phyloP scores from a whole-genome alignment of 2,329 filamentous ascomycete species.

The Aspergillaceae sp. region DNA sequence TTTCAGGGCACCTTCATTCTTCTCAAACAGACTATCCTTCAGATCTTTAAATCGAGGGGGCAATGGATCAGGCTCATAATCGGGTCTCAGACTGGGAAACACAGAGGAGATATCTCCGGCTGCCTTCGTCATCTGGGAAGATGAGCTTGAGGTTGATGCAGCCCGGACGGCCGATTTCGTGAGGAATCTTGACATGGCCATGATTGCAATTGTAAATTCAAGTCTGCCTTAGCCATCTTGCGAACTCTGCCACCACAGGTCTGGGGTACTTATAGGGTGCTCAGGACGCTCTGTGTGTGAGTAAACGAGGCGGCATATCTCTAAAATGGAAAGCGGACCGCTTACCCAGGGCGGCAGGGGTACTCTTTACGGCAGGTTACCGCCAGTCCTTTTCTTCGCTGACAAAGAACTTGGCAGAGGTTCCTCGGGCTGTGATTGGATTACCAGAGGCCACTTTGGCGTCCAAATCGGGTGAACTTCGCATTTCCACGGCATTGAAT shows the following conservation, averaged over 20 bases:
- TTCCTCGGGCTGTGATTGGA: background rate
- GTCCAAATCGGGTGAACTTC: background rate
- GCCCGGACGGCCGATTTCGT: conserved; percentile 20
- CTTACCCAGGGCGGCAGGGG: conserved; percentile 1
- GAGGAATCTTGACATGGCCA: conserved; percentile 23
- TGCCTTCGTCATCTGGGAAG: conserved; percentile 32
- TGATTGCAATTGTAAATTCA: conserved; percentile 3
- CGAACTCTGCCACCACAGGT: background rate
- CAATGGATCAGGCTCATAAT: conserved; percentile 34
- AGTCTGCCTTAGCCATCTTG: no score
- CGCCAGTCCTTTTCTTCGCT: conserved; percentile 3
- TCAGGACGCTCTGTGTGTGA: background rate
- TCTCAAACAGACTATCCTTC: conserved; percentile 30
- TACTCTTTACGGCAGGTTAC: conserved; percentile 2
- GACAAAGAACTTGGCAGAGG: background rate
- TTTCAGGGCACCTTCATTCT: conserved; percentile 31
- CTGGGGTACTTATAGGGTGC: conserved; percentile 9
- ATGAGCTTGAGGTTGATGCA: conserved; percentile 23
- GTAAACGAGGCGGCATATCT: conserved; percentile 3
- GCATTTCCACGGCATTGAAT: background rate
- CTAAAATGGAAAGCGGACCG: conserved; percentile 9
- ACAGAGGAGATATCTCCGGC: conserved; percentile 41
- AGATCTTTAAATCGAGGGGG: conserved; percentile 35
- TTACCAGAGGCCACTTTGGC: background rate
- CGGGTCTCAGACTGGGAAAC: conserved; percentile 39